phyloP scores from a whole-genome alignment of 371 early-diverging fungal genomes.

The Blastocladiella emersonii region DNA sequence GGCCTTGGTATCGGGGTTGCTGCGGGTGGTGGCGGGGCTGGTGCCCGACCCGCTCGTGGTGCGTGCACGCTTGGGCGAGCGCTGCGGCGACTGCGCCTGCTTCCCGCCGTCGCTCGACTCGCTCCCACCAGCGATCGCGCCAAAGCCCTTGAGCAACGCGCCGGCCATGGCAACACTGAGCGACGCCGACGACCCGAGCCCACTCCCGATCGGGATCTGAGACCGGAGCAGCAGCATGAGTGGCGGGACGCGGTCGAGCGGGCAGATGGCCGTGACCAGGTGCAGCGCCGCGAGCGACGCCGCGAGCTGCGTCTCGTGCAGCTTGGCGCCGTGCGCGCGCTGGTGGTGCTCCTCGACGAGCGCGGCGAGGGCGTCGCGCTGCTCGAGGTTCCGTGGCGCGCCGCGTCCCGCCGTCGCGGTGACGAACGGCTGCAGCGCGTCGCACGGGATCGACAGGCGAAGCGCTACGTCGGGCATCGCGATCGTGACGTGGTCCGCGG shows the following conservation, averaged over 20 bases:
- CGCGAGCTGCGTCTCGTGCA: conserved; percentile 5
- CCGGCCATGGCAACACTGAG: conserved; percentile 69
- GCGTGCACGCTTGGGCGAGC: neutral
- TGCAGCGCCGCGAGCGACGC: conserved; percentile 28
- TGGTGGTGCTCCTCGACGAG: neutral
- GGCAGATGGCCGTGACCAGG: conserved; percentile 10
- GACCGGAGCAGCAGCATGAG: conserved; percentile 55
- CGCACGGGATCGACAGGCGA: conserved; percentile 14
- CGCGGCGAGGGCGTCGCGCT: neutral
- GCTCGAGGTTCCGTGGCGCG: neutral
- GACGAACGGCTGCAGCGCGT: conserved; percentile 8
- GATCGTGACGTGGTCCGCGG: conserved; percentile 36
- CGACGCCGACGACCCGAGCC: conserved; percentile 90
- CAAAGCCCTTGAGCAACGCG: conserved; percentile 34
- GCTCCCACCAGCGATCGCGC: neutral
- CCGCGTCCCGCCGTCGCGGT: conserved; percentile 2
- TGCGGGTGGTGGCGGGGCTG: no score
- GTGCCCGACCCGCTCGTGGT: neutral
- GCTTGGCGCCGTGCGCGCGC: neutral
- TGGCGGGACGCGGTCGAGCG: conserved; percentile 9
- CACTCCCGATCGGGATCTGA: conserved; percentile 82
- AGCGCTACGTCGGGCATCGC: conserved; percentile 12
- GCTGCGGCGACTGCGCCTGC: conserved; percentile 3
- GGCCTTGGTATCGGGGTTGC: no score
- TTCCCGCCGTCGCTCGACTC: neutral